Evolutionary conservation across 768 basidiomycete genomes (phyloP).

Genomic region (Filobasidium floriforme): DNA sequence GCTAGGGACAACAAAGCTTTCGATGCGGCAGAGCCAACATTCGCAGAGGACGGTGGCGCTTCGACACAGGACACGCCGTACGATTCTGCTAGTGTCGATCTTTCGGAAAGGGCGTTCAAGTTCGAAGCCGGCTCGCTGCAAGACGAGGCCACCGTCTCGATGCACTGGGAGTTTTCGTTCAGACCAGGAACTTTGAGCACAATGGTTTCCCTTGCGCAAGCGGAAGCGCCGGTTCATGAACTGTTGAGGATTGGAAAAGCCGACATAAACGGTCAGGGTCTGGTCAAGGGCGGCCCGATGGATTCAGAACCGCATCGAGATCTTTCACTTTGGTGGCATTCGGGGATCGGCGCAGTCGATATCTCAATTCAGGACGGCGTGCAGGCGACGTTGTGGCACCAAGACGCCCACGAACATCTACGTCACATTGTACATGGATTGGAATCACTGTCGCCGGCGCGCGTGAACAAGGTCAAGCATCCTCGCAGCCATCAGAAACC

Average conservation of each 20-base stretch:
- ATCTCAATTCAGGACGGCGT: conserved; percentile 7
- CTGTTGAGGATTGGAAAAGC: neutral
- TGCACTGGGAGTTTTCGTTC: neutral
- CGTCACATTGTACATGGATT: neutral
- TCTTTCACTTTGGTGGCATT: neutral
- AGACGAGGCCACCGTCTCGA: neutral
- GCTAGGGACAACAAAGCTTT: neutral
- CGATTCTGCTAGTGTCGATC: neutral
- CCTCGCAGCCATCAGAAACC: conserved; percentile 22
- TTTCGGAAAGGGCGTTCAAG: neutral
- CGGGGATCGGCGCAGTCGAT: neutral
- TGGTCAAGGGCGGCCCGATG: neutral
- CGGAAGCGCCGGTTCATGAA: neutral
- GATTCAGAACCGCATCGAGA: neutral
- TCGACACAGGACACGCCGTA: neutral
- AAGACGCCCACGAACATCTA: conserved; percentile 5
- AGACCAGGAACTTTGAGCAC: neutral
- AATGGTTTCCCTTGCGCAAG: neutral
- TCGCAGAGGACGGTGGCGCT: neutral
- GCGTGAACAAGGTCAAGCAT: neutral
- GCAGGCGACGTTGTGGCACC: conserved; percentile 8
- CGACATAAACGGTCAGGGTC: neutral
- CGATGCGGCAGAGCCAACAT: neutral
- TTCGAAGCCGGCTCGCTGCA: neutral
- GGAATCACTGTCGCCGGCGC: conserved; percentile 11